These are phyloP conservation scores for Cardamine chenopodiifolia DNA, from an alignment of 345 rosid species.

Conservation along the genomic window DNA sequence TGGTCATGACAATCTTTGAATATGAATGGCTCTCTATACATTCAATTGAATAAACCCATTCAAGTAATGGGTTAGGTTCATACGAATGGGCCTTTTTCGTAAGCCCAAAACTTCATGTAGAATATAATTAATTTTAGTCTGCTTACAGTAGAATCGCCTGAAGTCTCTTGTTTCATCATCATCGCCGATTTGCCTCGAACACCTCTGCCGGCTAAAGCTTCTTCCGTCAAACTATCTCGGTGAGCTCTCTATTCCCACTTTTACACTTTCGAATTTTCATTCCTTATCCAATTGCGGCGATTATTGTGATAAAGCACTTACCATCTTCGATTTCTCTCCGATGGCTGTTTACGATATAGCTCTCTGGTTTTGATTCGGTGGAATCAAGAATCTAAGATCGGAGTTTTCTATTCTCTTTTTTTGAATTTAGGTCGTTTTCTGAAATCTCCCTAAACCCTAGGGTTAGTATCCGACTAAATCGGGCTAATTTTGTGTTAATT, in stretches of 20 bases:
- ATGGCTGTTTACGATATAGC: not conserved
- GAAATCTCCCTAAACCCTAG: not conserved
- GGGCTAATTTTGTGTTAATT: not conserved
- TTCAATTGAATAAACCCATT: not conserved
- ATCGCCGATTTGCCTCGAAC: conserved; percentile 11
- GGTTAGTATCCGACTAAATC: conserved; percentile 1
- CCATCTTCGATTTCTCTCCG: not conserved
- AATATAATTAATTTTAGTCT: not conserved
- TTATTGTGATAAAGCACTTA: not conserved
- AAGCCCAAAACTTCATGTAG: not conserved
- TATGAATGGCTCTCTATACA: not conserved
- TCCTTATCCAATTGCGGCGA: not conserved
- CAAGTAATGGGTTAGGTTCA: not conserved
- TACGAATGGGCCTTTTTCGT: not conserved
- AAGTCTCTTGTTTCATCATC: not conserved
- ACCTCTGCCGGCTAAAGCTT: not conserved
- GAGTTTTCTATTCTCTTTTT: not conserved
- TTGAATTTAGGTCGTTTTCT: not conserved
- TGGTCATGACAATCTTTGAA: not conserved
- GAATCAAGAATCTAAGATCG: not conserved
- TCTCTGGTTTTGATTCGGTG: not conserved
- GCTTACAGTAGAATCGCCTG: not conserved
- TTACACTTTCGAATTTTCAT: not conserved
- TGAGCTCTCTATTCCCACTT: conserved; percentile 18
- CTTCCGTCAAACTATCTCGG: not conserved